phyloP scores from a whole-genome alignment of 129 eudicot species.

The Centella asiatica region DNA sequence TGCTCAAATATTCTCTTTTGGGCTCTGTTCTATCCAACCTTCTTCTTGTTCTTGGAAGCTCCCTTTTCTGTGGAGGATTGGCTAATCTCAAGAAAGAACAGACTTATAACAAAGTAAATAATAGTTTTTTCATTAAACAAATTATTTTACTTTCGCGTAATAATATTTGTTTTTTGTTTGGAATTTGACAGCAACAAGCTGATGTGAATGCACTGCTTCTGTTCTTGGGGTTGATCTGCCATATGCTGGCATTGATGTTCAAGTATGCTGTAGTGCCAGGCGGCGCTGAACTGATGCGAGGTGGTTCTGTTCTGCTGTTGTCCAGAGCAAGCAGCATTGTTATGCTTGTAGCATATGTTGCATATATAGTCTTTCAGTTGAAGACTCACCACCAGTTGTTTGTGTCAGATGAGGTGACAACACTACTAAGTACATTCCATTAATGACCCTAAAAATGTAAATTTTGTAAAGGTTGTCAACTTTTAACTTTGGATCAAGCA shows the following conservation, averaged over 20 bases:
- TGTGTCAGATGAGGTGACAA: constrained; percentile 48
- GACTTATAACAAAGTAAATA: constrained; percentile 60
- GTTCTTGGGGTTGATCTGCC: constrained; percentile 70
- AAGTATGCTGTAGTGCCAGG: constrained; percentile 12
- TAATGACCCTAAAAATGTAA: too few species aligned
- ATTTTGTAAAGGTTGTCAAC: too few species aligned
- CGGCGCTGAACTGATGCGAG: not conserved
- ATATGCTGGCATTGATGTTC: constrained; percentile 58
- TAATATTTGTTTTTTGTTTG: not conserved
- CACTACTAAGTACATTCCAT: not conserved
- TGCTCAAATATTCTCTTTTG: constrained; percentile 73
- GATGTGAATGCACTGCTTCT: constrained; percentile 61
- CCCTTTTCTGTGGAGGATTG: constrained; percentile 79
- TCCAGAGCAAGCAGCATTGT: constrained; percentile 64
- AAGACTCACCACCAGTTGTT: constrained; percentile 73
- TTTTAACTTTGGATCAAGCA: too few species aligned
- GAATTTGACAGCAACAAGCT: constrained; percentile 54
- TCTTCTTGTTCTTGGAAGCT: constrained; percentile 82
- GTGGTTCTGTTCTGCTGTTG: constrained; percentile 31
- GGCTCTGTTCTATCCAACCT: constrained; percentile 88
- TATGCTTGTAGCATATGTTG: constrained; percentile 66
- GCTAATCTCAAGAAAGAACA: constrained; percentile 63
- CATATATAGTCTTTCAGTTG: constrained; percentile 65
- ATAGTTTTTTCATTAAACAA: too few species aligned
- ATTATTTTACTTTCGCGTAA: too few species aligned